A percentile compares a stretch with the other conserved stretches of the same genome.
Conservation (phyloP, 805 yeast genomes). For the Schizosaccharomyces lindneri region DNA sequence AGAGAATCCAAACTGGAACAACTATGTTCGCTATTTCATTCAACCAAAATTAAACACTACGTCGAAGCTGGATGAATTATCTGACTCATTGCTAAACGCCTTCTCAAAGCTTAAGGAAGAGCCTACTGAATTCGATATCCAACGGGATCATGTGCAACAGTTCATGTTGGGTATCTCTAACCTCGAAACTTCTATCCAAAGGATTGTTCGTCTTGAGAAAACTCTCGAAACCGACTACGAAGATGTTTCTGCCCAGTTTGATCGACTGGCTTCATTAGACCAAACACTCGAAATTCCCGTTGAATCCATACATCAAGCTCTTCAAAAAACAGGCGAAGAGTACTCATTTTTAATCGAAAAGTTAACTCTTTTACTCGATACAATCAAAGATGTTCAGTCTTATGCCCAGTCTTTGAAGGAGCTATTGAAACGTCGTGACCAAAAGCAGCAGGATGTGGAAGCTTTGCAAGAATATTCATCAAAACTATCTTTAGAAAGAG, state of each 20-base stretch:
- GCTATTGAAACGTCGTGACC: conserved; percentile 62
- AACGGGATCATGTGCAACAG: conserved; percentile 58
- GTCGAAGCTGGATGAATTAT: conserved; percentile 39
- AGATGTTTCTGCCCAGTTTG: conserved; percentile 44
- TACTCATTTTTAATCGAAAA: conserved; percentile 14
- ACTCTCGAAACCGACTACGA: conserved; percentile 51
- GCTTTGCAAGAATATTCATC: conserved; percentile 55
- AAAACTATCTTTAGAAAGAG: conserved; percentile 45
- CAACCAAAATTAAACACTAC: conserved; percentile 2
- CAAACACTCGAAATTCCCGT: conserved; percentile 10
- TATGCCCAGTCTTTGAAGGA: conserved; percentile 41
- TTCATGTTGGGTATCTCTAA: conserved; percentile 59
- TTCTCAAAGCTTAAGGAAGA: conserved; percentile 49
- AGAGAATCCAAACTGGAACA: conserved; percentile 50
- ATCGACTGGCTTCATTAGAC: conserved; percentile 37
- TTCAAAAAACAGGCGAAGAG: conserved; percentile 24
- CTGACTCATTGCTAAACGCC: conserved; percentile 85
- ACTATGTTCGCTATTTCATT: conserved; percentile 16
- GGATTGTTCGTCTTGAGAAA: conserved; percentile 44
- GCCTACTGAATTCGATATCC: conserved; percentile 52
- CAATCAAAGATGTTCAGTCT: conserved; percentile 69
- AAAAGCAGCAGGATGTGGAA: conserved; percentile 75
- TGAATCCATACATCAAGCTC: neutral
- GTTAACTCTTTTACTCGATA: neutral
- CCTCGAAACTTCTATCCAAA: conserved; percentile 53